Evolutionary conservation across 208 protist genomes (phyloP).

Genomic region (Acanthamoeba royreba): DNA sequence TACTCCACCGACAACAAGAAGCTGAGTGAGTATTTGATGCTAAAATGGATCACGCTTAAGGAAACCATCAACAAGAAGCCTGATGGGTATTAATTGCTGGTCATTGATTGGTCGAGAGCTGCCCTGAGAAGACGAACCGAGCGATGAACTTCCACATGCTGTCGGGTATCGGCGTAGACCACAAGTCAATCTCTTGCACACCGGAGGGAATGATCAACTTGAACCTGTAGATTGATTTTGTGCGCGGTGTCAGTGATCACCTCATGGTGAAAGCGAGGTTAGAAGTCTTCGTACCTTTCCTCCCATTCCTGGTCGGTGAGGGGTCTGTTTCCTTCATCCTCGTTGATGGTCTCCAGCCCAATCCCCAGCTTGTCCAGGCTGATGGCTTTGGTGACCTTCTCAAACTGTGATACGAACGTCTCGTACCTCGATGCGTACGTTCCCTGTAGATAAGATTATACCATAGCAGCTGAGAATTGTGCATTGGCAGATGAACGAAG

Average conservation of each 20-base stretch:
- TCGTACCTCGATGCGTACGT: neutral
- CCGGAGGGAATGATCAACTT: neutral
- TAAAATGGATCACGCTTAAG: no score
- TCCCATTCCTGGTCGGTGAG: neutral
- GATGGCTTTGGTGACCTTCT: neutral
- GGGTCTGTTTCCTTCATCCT: neutral
- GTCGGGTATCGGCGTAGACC: neutral
- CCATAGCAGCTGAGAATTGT: no score
- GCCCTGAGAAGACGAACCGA: neutral
- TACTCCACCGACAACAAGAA: no score
- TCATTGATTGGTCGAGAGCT: no score
- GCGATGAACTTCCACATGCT: slow-evolving; percentile 9
- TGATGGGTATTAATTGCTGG: no score
- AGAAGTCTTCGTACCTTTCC: neutral
- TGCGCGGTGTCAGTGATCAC: neutral
- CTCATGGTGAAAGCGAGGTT: neutral
- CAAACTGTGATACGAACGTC: neutral
- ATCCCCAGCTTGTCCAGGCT: slow-evolving; percentile 12
- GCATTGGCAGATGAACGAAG: neutral
- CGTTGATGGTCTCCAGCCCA: neutral
- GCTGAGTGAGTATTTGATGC: no score
- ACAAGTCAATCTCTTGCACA: neutral
- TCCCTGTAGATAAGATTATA: no score
- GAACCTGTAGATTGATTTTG: neutral
- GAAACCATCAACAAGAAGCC: no score